Conservation (phyloP, 1,139 yeast species). For the Magnusiomyces sp. region DNA sequence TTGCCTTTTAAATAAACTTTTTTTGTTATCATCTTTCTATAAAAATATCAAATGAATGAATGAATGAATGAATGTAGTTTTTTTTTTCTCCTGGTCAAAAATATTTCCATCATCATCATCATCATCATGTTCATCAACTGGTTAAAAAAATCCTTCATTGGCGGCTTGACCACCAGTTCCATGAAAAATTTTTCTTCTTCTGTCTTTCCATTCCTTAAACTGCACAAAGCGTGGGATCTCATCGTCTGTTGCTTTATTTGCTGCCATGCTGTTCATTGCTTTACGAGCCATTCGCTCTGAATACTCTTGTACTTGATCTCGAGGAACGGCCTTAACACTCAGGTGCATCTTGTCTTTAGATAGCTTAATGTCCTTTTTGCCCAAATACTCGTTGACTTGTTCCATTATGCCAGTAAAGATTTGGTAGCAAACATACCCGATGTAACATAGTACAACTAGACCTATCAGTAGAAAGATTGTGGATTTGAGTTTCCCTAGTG, state of each 20-base stretch:
- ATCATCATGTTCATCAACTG: too few relatives aligned
- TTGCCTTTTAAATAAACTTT: too few relatives aligned
- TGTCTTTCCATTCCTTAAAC: constrained; percentile 10
- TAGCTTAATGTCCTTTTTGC: not conserved
- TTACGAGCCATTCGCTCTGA: not conserved
- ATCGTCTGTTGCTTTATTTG: not conserved
- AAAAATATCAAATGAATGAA: too few relatives aligned
- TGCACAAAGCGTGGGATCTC: constrained; percentile 2
- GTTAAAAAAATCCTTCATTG: constrained; percentile 6
- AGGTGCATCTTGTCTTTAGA: not conserved
- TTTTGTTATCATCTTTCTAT: too few relatives aligned
- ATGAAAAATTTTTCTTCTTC: constrained; percentile 4
- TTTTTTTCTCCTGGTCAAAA: too few relatives aligned
- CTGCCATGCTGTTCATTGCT: not conserved
- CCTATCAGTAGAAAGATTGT: constrained; percentile 2
- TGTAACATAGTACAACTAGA: not conserved
- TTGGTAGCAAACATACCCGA: not conserved
- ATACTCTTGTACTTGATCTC: not conserved
- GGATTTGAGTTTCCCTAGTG: constrained; percentile 1
- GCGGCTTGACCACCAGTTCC: constrained; percentile 10
- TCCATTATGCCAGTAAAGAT: not conserved
- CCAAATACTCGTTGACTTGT: not conserved
- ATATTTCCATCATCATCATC: too few relatives aligned
- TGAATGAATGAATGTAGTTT: too few relatives aligned
- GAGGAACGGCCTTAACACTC: not conserved